A percentile compares a stretch with the other conserved stretches of the same genome.
These are phyloP conservation scores for Salix viminalis DNA, from an alignment of 345 rosid genomes.

Conservation along the genomic window DNA sequence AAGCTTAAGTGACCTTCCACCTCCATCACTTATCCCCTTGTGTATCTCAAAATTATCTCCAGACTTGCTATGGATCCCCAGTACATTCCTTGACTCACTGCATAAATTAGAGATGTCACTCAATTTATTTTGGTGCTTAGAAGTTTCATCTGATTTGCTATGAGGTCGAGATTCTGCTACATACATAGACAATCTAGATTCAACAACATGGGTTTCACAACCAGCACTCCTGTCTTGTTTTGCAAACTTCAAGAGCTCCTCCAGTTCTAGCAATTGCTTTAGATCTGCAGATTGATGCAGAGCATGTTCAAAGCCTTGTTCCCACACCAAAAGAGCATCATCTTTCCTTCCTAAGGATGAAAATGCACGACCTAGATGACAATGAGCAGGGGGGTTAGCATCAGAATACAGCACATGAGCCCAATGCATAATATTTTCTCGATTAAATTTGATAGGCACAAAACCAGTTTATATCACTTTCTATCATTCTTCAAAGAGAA, in stretches of 20 bases:
- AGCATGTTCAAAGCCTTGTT: slow-evolving; percentile 66
- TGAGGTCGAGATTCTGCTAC: slow-evolving; percentile 19
- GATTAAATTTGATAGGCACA: not conserved
- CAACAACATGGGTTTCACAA: slow-evolving; percentile 23
- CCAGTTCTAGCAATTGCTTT: slow-evolving; percentile 84
- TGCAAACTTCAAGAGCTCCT: slow-evolving; percentile 56
- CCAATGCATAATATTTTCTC: not conserved
- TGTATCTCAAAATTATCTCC: slow-evolving; percentile 7
- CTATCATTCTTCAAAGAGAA: not conserved
- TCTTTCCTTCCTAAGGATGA: slow-evolving; percentile 73
- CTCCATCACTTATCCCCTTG: slow-evolving; percentile 20
- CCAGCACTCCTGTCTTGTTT: slow-evolving; percentile 42
- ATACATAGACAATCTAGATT: slow-evolving; percentile 19
- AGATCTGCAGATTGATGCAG: slow-evolving; percentile 68
- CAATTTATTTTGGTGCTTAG: slow-evolving; percentile 20
- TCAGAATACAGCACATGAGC: slow-evolving; percentile 9
- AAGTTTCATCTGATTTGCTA: slow-evolving; percentile 26
- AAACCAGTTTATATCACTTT: not conserved
- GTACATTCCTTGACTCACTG: slow-evolving; percentile 15
- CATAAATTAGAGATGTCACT: slow-evolving; percentile 20
- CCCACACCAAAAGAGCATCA: slow-evolving; percentile 74
- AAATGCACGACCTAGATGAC: slow-evolving; percentile 62
- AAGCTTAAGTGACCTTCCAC: slow-evolving; percentile 25
- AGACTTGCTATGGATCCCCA: slow-evolving; percentile 14
- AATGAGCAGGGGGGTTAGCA: slow-evolving; percentile 15